phyloP scores from a whole-genome alignment of 192 early-diverging fungal species.

The Spizellomyces punctatus region DNA sequence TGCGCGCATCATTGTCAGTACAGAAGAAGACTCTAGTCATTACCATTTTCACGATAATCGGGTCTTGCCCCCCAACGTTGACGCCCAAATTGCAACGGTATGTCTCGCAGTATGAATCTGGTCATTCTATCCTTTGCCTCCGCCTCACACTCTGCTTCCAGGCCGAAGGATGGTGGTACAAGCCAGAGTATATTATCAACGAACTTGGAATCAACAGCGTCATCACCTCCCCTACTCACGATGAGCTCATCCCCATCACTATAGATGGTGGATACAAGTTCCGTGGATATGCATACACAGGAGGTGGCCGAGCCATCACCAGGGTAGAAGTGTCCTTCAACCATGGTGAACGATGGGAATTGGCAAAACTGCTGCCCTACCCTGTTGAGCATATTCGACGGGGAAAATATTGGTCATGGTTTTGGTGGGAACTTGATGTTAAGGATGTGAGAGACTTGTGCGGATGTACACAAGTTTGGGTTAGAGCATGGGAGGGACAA shows the following conservation, averaged over 20 bases:
- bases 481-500: constrained; percentile 61
- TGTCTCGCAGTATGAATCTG: too few relatives aligned
- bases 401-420: too few relatives aligned
- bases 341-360: constrained; percentile 70
- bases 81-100: background rate
- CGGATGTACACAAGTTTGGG: constrained; percentile 18
- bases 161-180: constrained; percentile 51
- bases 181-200: constrained; percentile 65
- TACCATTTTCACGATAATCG: constrained; percentile 86
- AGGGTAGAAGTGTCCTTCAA: constrained; percentile 83
- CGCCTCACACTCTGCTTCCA: constrained; percentile 47
- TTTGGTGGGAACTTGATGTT: constrained; percentile 65
- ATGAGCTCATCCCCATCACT: constrained; percentile 34
- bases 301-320: constrained; percentile 71
- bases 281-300: constrained; percentile 79
- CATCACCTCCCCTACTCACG: constrained; percentile 68
- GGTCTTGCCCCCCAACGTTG: constrained; percentile 70
- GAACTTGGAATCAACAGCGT: constrained; percentile 82
- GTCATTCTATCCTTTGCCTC: constrained; percentile 45
- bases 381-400: constrained; percentile 11
- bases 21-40: constrained; percentile 58
- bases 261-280: constrained; percentile 27
- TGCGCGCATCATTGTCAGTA: constrained; percentile 57
- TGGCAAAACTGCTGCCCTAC: constrained; percentile 54
- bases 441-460: constrained; percentile 46